phyloP scores from a whole-genome alignment of 192 early-diverging fungal genomes.

The Coemansia asiatica region DNA sequence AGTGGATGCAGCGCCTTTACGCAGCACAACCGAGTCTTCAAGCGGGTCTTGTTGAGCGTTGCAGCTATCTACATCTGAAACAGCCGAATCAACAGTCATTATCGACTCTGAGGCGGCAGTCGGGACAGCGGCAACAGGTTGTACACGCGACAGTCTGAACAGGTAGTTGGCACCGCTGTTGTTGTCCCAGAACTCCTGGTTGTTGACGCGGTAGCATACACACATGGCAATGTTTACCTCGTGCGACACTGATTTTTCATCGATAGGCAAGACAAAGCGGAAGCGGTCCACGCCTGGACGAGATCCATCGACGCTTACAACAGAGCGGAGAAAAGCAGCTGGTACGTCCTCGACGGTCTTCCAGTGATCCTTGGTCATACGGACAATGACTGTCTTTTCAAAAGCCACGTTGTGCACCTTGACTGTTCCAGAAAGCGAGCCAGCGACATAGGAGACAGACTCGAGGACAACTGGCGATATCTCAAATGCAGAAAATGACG shows the following conservation, averaged over 20 bases:
- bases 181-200: conserved; percentile 90
- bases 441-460: conserved; percentile 40
- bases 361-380: conserved; percentile 82
- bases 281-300: conserved; percentile 69
- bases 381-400: conserved; percentile 73
- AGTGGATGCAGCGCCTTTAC: neutral
- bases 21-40: conserved; percentile 3
- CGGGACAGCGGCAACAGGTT: no score
- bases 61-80: neutral
- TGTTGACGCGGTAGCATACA: conserved; percentile 68
- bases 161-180: conserved; percentile 84
- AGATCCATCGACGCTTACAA: conserved; percentile 41
- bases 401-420: conserved; percentile 85
- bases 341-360: conserved; percentile 63
- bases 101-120: no score
- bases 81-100: no score
- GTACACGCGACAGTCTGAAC: conserved; percentile 37
- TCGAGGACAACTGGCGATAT: conserved; percentile 61
- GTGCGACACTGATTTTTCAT: neutral
- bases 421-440: conserved; percentile 64
- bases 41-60: neutral
- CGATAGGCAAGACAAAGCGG: conserved; percentile 61
- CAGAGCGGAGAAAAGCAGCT: conserved; percentile 65
- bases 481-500: conserved; percentile 43
- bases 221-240: conserved; percentile 59